Percentiles rank a stretch among this genome's conserved stretches.
Conservation (phyloP, 2,329 filamentous ascomycete species). For the Metarhizium album region DNA sequence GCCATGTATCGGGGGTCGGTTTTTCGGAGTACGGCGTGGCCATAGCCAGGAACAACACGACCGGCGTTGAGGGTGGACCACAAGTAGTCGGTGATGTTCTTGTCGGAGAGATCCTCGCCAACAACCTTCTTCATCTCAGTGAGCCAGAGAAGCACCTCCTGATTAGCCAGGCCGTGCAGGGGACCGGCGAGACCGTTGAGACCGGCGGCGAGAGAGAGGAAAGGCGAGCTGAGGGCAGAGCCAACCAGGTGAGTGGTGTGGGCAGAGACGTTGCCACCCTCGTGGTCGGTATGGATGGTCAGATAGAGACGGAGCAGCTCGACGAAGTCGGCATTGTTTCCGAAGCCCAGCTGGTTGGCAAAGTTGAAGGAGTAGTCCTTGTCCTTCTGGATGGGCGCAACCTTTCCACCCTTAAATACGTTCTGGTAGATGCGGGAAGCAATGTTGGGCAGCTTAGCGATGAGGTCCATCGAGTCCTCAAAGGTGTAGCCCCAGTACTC, state of each 20-base stretch:
- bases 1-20: conserved; percentile 98
- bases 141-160: conserved; percentile 99
- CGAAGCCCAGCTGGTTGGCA: conserved; percentile 97
- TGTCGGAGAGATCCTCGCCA: conserved; percentile 89
- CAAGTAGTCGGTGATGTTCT: conserved; percentile 96
- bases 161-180: conserved; percentile 98
- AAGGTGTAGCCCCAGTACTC: conserved; percentile 99
- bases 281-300: conserved; percentile 99
- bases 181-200: conserved; percentile 97
- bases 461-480: conserved; percentile 99
- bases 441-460: conserved; percentile 98
- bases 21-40: conserved; percentile 98
- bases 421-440: conserved; percentile 99
- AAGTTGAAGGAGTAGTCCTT: conserved; percentile 99
- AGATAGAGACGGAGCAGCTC: conserved; percentile 98
- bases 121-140: conserved; percentile 95
- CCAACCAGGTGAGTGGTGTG: conserved; percentile 98
- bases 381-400: conserved; percentile 90
- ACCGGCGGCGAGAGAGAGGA: conserved; percentile 91
- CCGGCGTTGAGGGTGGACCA: conserved; percentile 94
- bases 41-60: conserved; percentile 95
- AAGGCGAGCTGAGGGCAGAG: conserved; percentile 90
- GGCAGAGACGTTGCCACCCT: conserved; percentile 96
- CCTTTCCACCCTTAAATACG: conserved; percentile 99
- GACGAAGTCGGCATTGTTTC: conserved; percentile 89